These are phyloP conservation scores for Leccinellum rugosiceps DNA, from an alignment of 768 basidiomycete species.

Conservation along the genomic window DNA sequence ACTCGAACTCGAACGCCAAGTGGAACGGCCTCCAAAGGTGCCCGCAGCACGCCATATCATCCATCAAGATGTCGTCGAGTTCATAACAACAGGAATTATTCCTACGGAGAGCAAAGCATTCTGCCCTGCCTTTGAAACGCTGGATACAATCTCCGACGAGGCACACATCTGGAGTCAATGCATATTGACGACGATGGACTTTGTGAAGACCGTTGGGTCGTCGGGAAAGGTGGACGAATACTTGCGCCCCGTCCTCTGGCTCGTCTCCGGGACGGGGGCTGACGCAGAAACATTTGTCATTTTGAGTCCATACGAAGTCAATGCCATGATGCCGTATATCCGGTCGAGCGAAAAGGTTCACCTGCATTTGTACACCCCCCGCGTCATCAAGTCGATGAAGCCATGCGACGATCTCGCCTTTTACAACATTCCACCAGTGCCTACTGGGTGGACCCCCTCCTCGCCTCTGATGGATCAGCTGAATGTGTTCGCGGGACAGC, in stretches of 20 bases:
- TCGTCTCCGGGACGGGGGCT: background rate
- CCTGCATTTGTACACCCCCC: background rate
- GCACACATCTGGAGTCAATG: background rate
- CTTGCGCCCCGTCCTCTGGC: background rate
- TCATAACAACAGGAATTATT: background rate
- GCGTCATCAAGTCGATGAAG: background rate
- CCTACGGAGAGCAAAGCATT: background rate
- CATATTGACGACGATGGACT: background rate
- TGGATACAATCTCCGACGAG: background rate
- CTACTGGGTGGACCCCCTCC: background rate
- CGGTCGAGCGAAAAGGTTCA: too few relatives aligned
- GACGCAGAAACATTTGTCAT: background rate
- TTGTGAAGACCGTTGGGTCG: background rate
- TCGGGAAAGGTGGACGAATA: background rate
- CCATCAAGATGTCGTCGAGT: background rate
- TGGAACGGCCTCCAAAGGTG: background rate
- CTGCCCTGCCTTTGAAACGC: background rate
- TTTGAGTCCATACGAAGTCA: conserved; percentile 26
- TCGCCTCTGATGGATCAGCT: background rate
- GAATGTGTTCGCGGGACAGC: background rate
- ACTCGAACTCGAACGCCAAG: background rate
- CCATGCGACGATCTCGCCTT: background rate
- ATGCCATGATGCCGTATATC: too few relatives aligned
- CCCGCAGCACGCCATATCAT: background rate
- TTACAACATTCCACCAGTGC: background rate